Evolutionary conservation across 2,329 filamentous ascomycete species (phyloP).

Genomic region (Bipolaris sorokiniana): DNA sequence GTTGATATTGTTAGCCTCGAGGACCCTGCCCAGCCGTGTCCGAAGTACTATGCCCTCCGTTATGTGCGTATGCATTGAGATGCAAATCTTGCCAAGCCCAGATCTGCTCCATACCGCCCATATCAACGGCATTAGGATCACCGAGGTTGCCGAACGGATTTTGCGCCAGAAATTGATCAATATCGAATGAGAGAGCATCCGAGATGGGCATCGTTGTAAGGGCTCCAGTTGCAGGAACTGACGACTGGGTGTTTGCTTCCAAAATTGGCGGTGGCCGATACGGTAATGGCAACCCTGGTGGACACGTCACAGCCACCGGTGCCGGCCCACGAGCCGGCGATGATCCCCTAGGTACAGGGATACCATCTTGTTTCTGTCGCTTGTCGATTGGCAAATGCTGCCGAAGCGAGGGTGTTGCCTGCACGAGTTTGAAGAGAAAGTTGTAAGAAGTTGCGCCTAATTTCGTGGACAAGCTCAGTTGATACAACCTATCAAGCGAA

Average conservation of each 20-base stretch:
- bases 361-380: slow-evolving; percentile 21
- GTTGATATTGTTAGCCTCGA: neutral
- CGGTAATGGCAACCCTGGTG: neutral
- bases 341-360: neutral
- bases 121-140: slow-evolving; percentile 22
- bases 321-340: slow-evolving; percentile 1
- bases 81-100: slow-evolving; percentile 43
- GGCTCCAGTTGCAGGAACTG: neutral
- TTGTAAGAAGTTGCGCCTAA: slow-evolving; percentile 39
- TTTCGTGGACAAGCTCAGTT: slow-evolving; percentile 38
- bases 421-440: slow-evolving; percentile 41
- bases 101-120: slow-evolving; percentile 42
- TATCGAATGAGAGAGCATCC: slow-evolving; percentile 34
- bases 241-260: neutral
- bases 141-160: slow-evolving; percentile 30
- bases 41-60: neutral
- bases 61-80: slow-evolving; percentile 23
- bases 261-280: neutral
- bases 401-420: slow-evolving; percentile 34
- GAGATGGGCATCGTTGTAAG: slow-evolving; percentile 8
- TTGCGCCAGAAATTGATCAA: slow-evolving; percentile 39
- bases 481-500: slow-evolving; percentile 39
- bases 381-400: slow-evolving; percentile 21
- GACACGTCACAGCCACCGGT: neutral
- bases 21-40: neutral